These are phyloP conservation scores for Testicularia cyperi DNA, from an alignment of 1,284 basidiomycete species.

Conservation along the genomic window DNA sequence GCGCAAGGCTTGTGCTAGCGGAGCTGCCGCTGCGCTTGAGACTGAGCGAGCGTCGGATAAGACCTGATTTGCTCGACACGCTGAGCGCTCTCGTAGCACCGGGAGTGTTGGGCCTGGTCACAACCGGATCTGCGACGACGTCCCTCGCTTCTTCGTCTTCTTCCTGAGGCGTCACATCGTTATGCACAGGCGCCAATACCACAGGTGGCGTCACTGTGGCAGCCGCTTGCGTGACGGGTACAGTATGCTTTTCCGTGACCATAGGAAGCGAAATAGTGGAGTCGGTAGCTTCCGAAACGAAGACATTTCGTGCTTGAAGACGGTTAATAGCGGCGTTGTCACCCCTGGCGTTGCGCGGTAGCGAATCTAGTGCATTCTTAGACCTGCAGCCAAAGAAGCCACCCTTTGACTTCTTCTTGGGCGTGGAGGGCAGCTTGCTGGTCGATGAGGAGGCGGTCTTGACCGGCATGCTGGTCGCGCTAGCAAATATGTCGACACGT, in stretches of 20 bases:
- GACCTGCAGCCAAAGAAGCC: slow-evolving; percentile 40
- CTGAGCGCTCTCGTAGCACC: slow-evolving; percentile 10
- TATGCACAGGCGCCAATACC: too few relatives aligned
- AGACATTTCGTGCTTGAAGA: slow-evolving; percentile 24
- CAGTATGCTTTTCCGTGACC: too few relatives aligned
- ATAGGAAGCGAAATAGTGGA: slow-evolving; percentile 1
- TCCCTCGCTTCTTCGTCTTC: slow-evolving; percentile 21
- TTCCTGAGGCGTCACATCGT: neutral
- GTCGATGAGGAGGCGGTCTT: slow-evolving; percentile 10
- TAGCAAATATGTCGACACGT: too few relatives aligned
- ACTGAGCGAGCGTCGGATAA: slow-evolving; percentile 33
- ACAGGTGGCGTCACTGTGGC: slow-evolving; percentile 4
- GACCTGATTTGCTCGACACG: slow-evolving; percentile 13
- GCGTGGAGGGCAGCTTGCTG: slow-evolving; percentile 11
- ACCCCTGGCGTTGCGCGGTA: slow-evolving; percentile 31
- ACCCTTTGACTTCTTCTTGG: slow-evolving; percentile 23
- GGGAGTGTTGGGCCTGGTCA: slow-evolving; percentile 5
- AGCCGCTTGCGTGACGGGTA: too few relatives aligned
- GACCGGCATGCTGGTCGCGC: slow-evolving; percentile 9
- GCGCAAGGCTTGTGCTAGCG: slow-evolving; percentile 19
- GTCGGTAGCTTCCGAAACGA: slow-evolving; percentile 10
- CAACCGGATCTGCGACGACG: slow-evolving; percentile 9
- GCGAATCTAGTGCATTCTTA: slow-evolving; percentile 34
- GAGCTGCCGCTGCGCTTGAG: slow-evolving; percentile 27
- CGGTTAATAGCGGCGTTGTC: slow-evolving; percentile 28